Base-by-base conservation (phyloP, 441 rosid genomes). In the Viola pubescens region DNA sequence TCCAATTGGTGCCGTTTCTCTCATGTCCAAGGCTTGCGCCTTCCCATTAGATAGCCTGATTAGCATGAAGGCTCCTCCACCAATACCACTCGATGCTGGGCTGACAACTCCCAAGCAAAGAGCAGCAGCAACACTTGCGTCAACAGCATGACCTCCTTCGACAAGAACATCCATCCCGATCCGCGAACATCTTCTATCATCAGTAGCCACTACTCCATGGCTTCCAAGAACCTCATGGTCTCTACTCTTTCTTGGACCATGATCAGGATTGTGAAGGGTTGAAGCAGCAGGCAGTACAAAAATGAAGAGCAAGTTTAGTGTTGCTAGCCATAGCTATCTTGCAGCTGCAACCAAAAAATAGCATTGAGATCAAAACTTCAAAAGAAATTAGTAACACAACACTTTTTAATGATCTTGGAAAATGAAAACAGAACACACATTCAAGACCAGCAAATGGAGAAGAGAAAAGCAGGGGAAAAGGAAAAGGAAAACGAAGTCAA, bases 11-110 rank as follows among this genome's bases (percentile, higher is more conserved):
- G 91, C 88, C 8, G 75, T 79, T 79, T 85, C 88, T 73, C 86
- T 79, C 76, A 82, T 79, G 67, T 82, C 83, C 64, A 73, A 69
- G 19, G 82, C 77, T 3, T 70, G 58, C 0, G 68, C 48, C 13
- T 66, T 63, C 13, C 82, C 83, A 58, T 52, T 63, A 40, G 73
- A 73, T 6, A 61, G 43, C 46, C 78, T 71, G 43, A 80, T 48
- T 3, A 84, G 40, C 76, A 78, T 75, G 56, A 85, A 85, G 42
- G 79, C 79, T 65, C 91, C 91, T 11, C 91, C 87, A 2, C 87
- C 86, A n/a, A 80, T 72, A 59, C 91, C 91, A 42, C 84, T 82
- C 8, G 86, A 80, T 5, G 85, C 79, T 0, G 87, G 77, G 69
- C 80, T 79, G 12, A 82, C 90, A 47, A 82, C 87, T 1, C 86